Percentiles rank a stretch among this genome's conserved stretches.
phyloP scores from a whole-genome alignment of 306 rosid species.

The Sindora glabra region DNA sequence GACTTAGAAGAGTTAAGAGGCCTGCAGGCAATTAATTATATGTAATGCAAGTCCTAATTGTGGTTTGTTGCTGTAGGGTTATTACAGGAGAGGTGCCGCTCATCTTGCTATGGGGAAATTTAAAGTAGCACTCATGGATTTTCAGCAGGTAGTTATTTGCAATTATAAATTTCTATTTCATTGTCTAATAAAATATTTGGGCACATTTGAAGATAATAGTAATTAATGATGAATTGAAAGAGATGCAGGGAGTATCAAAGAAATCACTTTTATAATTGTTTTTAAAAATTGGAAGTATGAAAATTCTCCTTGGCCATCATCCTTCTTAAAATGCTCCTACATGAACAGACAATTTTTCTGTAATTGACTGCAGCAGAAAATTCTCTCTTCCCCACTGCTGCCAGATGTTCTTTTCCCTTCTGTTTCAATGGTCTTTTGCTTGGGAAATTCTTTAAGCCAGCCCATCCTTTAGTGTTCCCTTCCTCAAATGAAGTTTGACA shows the following conservation, averaged over 20 bases:
- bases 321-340: conserved; percentile 1
- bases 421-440: background rate
- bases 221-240: background rate
- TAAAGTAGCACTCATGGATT: conserved; percentile 93
- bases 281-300: background rate
- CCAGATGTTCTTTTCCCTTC: background rate
- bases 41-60: conserved; percentile 13
- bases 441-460: background rate
- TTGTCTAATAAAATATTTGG: background rate
- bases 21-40: conserved; percentile 4
- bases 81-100: conserved; percentile 93
- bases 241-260: background rate
- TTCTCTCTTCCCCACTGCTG: background rate
- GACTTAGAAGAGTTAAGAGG: background rate
- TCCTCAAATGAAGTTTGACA: background rate
- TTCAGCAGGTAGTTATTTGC: conserved; percentile 65
- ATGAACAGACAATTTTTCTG: background rate
- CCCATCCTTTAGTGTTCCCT: background rate
- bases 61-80: conserved; percentile 60
- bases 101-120: conserved; percentile 89
- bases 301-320: background rate
- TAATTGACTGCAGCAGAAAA: background rate
- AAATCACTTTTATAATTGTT: background rate
- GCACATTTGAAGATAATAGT: background rate
- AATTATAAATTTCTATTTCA: background rate